Evolutionary conservation across 257 asterid genomes (phyloP).

Genomic region (Petunia secreta): DNA sequence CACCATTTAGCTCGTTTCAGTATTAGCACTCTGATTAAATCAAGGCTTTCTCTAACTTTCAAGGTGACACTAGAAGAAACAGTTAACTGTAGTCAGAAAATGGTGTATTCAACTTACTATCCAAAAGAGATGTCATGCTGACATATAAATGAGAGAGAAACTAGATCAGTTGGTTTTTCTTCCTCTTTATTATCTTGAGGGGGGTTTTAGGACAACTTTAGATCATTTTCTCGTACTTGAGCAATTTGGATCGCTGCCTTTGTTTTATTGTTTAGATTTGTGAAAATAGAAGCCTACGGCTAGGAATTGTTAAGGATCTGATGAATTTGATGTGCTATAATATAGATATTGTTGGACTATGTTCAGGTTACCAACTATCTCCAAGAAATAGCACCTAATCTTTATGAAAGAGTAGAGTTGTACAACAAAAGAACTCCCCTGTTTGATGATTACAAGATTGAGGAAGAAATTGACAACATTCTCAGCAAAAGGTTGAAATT

Average conservation of each 20-base stretch:
- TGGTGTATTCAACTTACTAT: neutral
- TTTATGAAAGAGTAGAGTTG: conserved; percentile 88
- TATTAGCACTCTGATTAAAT: neutral
- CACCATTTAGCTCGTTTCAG: conserved; percentile 1
- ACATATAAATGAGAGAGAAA: neutral
- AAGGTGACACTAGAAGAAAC: neutral
- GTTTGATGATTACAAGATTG: conserved; percentile 84
- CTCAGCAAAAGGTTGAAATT: conserved; percentile 81
- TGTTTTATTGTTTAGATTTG: neutral
- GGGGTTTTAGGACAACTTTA: conserved; percentile 2
- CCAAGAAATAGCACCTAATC: conserved; percentile 89
- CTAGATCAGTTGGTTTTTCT: neutral
- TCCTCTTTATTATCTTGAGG: neutral
- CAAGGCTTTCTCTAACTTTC: neutral
- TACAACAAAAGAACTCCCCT: conserved; percentile 75
- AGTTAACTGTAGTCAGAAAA: neutral
- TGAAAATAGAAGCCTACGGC: neutral
- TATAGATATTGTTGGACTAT: neutral
- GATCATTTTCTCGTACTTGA: neutral
- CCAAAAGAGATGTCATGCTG: neutral
- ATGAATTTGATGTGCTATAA: neutral
- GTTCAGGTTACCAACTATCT: conserved; percentile 96
- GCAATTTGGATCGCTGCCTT: neutral
- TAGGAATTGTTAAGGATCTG: neutral
- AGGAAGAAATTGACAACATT: conserved; percentile 81